Percentiles rank a stretch among this genome's conserved stretches.
phyloP scores from a whole-genome alignment of 345 rosid species.

The Linum tenue region DNA sequence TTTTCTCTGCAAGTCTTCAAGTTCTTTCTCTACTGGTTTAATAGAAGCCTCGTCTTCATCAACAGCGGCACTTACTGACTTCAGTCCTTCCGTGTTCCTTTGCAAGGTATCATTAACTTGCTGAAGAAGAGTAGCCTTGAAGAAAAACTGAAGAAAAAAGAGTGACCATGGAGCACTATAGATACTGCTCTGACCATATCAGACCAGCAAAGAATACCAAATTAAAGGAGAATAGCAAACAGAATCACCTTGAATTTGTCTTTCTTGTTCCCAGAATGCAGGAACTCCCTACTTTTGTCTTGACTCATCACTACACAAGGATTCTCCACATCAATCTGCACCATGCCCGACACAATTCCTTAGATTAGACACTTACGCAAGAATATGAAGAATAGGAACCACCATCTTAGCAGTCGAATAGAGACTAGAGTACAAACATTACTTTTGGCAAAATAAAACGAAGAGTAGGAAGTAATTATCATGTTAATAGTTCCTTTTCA shows the following conservation, averaged over 20 bases:
- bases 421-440: neutral
- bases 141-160: conserved; percentile 59
- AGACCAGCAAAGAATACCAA: too few relatives aligned
- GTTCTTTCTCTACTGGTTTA: conserved; percentile 65
- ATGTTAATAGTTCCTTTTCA: neutral
- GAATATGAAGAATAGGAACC: neutral
- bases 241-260: conserved; percentile 79
- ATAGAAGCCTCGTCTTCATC: conserved; percentile 63
- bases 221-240: neutral
- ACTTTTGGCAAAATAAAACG: neutral
- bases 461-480: neutral
- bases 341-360: neutral
- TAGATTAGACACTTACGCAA: neutral
- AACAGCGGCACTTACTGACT: conserved; percentile 46
- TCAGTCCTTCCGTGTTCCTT: conserved; percentile 48
- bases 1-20: conserved; percentile 52
- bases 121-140: conserved; percentile 93
- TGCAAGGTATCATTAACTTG: conserved; percentile 82
- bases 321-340: conserved; percentile 94
- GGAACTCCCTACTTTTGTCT: conserved; percentile 95
- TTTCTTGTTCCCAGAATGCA: conserved; percentile 93
- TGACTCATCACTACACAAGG: conserved; percentile 98
- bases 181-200: conserved; percentile 1
- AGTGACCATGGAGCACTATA: conserved; percentile 23
- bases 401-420: neutral